phyloP scores from a whole-genome alignment of 1,284 basidiomycete genomes.

The Stereum hirsutum region DNA sequence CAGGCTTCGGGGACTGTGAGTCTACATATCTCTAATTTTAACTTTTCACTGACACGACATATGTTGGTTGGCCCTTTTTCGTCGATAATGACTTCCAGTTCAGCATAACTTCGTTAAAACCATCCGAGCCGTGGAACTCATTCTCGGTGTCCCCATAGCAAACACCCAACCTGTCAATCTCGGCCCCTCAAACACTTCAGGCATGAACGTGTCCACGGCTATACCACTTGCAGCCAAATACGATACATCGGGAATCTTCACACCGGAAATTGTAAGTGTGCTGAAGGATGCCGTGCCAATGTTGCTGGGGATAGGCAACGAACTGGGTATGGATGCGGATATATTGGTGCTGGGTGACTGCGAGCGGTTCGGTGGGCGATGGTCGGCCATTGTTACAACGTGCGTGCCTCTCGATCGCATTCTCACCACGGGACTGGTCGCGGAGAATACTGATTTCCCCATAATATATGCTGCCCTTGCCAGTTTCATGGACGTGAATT shows the following conservation, averaged over 20 bases:
- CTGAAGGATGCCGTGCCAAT: slow-evolving; percentile 41
- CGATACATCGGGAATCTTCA: slow-evolving; percentile 24
- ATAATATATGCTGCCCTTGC: background rate
- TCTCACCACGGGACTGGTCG: too few species aligned
- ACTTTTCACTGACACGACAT: background rate
- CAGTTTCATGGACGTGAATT: slow-evolving; percentile 73
- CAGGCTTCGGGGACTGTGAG: slow-evolving; percentile 59
- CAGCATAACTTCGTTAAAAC: slow-evolving; percentile 62
- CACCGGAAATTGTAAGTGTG: slow-evolving; percentile 32
- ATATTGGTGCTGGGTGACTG: slow-evolving; percentile 18
- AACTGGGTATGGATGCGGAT: slow-evolving; percentile 23
- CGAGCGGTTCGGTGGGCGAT: slow-evolving; percentile 1
- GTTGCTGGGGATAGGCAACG: slow-evolving; percentile 29
- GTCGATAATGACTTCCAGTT: slow-evolving; percentile 32
- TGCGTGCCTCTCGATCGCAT: slow-evolving; percentile 21
- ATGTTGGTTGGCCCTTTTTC: too few species aligned
- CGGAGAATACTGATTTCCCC: background rate
- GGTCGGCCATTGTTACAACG: slow-evolving; percentile 40
- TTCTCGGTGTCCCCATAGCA: slow-evolving; percentile 41
- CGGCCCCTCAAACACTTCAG: slow-evolving; percentile 9
- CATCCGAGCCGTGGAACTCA: slow-evolving; percentile 53
- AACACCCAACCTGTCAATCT: too few species aligned
- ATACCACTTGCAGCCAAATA: slow-evolving; percentile 21
- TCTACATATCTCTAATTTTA: background rate
- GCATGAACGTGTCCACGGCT: slow-evolving; percentile 31